These are phyloP conservation scores for Nigrospora osmanthi DNA, from an alignment of 2,329 filamentous ascomycete genomes.

Conservation along the genomic window DNA sequence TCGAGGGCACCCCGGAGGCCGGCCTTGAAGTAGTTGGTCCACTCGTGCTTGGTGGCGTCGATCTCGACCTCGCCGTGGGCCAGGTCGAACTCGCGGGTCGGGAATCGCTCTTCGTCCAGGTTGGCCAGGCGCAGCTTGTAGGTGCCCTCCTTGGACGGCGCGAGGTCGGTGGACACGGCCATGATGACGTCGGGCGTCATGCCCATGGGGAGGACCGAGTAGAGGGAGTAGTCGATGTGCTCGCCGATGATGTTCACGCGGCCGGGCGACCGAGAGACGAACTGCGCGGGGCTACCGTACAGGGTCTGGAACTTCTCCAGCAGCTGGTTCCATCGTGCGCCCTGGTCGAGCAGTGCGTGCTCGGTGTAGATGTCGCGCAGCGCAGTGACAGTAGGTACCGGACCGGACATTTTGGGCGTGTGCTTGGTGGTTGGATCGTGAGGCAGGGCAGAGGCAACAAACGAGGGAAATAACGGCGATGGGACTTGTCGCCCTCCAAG, in stretches of 20 bases:
- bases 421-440: not conserved
- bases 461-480: no score
- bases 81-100: conserved; percentile 66
- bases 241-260: conserved; percentile 98
- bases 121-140: conserved; percentile 75
- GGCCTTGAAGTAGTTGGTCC: conserved; percentile 98
- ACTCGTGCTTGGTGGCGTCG: conserved; percentile 78
- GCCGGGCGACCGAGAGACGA: conserved; percentile 84
- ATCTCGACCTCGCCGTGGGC: conserved; percentile 63
- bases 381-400: conserved; percentile 67
- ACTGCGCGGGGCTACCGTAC: conserved; percentile 66
- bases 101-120: conserved; percentile 67
- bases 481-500: no score
- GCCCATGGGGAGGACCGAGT: conserved; percentile 92
- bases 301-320: conserved; percentile 60
- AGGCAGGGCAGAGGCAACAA: no score
- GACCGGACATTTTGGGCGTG: conserved; percentile 35
- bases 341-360: conserved; percentile 60
- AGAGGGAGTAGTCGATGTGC: conserved; percentile 98
- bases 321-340: conserved; percentile 67
- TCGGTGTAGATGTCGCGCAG: conserved; percentile 78
- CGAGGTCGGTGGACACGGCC: conserved; percentile 55
- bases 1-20: conserved; percentile 77
- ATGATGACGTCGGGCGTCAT: conserved; percentile 87
- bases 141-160: conserved; percentile 37